phyloP scores from a whole-genome alignment of 768 basidiomycete species.

The Mycena epipterygia region DNA sequence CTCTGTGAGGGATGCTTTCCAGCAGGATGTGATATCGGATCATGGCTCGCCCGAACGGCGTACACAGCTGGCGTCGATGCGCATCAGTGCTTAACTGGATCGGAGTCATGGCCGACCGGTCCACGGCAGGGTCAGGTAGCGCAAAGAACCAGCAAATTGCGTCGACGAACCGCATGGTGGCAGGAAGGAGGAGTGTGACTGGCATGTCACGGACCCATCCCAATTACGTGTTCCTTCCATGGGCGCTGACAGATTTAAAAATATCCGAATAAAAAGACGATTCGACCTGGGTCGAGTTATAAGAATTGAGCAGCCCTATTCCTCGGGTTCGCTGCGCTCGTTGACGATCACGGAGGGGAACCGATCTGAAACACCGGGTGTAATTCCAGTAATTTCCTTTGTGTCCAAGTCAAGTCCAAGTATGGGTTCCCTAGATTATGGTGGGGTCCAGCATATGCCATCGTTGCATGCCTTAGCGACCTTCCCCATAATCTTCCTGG shows the following conservation, averaged over 20 bases:
- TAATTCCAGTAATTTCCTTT: neutral
- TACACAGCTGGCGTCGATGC: neutral
- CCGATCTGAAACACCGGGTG: neutral
- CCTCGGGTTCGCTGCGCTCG: neutral
- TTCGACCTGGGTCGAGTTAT: neutral
- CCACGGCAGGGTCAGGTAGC: conserved; percentile 8
- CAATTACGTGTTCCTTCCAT: no score
- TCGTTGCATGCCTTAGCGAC: no score
- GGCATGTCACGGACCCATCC: neutral
- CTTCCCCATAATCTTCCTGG: no score
- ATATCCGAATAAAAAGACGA: neutral
- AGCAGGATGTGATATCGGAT: neutral
- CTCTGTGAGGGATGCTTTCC: neutral
- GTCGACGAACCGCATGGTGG: neutral
- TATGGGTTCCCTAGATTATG: neutral
- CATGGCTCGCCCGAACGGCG: conserved; percentile 17
- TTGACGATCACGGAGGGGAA: neutral
- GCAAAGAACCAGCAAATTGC: conserved; percentile 16
- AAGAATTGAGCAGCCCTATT: neutral
- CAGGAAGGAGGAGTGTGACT: neutral
- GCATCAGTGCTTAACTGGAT: neutral
- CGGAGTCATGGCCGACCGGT: conserved; percentile 4
- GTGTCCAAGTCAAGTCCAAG: neutral
- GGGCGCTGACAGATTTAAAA: neutral
- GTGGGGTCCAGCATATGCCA: no score